Base-by-base conservation (phyloP, 208 protist genomes). In the Endotrypanum monterogeii region DNA sequence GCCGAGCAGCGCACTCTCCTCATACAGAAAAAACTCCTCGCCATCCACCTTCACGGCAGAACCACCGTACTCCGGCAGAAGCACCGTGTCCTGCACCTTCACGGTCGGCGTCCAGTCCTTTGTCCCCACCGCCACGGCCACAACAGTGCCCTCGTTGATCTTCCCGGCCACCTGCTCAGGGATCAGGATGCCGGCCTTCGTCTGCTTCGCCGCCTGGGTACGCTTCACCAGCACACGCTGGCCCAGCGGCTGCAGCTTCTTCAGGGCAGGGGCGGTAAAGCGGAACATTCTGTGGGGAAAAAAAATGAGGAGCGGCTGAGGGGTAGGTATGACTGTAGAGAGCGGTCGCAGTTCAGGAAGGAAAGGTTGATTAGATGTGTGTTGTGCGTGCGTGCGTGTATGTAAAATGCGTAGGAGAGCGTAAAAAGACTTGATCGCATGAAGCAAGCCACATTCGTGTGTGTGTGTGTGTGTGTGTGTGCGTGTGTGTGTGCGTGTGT, bases 121-220 rank as follows among this genome's bases (percentile, higher is more conserved):
- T 71, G 84, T 88, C 62, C 67, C 92, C n/a, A 88, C 87, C 28
- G 94, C 92, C 12, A 98, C 94, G 5, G 94, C 94, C 57, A 97
- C 82, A 58, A 98, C 91, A 16, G 88, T 96, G 72, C 90, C 94
- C 87, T 98, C 94, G 88, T 98, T 98, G 79, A 96, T 85, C 88
- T 98, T 98, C 56, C 89, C 88, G 23, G 91, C 91, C n/a, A 95
- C 89, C 85, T 96, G 90, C 87, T 96, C 91, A 25, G 94, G 94
- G 77, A 98, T 98, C 65, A 98, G 91, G 73, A 98, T 88, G 66
- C 94, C 94, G n/a, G 94, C 91, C 91, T 96, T 94, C 60, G 94
- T 98, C 85, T 96, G 89, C 87, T 94, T 95, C 65, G 90, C 91
- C n/a, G 94, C 85, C 83, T 92, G 80, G 39, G 80, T 91, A 82